Evolutionary conservation across 495 filamentous ascomycete genomes (phyloP), one percentile per base, ranked within the genome.

Genomic region (Penicillium daleae): DNA sequence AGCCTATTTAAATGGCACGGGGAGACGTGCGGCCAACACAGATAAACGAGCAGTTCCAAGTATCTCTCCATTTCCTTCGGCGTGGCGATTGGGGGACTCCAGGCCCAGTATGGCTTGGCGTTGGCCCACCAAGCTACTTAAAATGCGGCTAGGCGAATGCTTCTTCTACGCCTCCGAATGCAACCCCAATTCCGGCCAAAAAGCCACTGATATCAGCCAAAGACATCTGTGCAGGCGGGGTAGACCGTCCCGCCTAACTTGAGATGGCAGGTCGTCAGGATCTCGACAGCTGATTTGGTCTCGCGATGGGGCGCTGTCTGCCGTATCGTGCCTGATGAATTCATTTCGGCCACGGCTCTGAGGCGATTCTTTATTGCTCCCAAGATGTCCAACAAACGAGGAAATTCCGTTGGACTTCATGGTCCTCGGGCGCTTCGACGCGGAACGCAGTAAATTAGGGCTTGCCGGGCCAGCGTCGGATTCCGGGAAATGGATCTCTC

Each of bases 391-490:
- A n/a, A 22, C 6, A 15, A 27, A 50, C 9, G 22, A 48, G 4
- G 21, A 5, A 48, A 32, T 21, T 26, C 39, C 6, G 39, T n/a
- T 24, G 6, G 7, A 13, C 27, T 32, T 8, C 2, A n/a, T 29
- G 37, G 22, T n/a, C 27, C 8, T 32, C 15, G 21, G 33, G 24
- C 39, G 55, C 55, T 29, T 33, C 7, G 39, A 13, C 55, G 39
- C 54, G 54, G 54, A 46, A 44, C 22, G 21, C 21, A 24, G 29
- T 12, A 19, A 52, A 57, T 46, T 59, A 63, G 60, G 60, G 57
- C 57, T 64, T 64, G 17, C 32, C 65, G 65, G 65, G 49, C 21
- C 24, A 50, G 65, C 65, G 65, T 57, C 65, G 65, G 58, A 55
- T 61, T 67, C 61, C 65, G 61, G 53, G 10, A 27, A 44, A 35